Base-by-base conservation (phyloP, 2,329 filamentous ascomycete species). In the Aspergillus neotritici region DNA sequence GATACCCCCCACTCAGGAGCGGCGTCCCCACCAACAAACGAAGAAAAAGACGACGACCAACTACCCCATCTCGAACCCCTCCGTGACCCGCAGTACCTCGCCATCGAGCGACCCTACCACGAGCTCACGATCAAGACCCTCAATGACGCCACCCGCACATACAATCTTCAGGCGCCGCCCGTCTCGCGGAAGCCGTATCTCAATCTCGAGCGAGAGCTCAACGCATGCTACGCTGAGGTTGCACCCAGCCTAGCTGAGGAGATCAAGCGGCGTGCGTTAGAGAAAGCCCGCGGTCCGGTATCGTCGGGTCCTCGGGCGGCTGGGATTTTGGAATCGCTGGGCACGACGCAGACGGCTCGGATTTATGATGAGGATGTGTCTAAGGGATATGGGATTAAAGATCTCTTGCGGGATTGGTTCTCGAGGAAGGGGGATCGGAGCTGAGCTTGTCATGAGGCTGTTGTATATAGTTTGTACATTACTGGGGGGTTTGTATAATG, bases 141-240 rank as follows among this genome's bases (percentile, higher is more conserved):
- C 43, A 97, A 97, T 66, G 66, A 70, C 25, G 74, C 94, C 37
- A 84, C 88, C 6, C 80, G 93, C 17, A 86, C 86, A 11, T 98
- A 98, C 72, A 97, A 97, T 57, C 78, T 97, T 3, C 91, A 94
- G 82, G 91, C 93, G 0, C 93, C 93, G 0, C 84, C 88, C 42
- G 75, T 95, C 2, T 90, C 91, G 2, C 94, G 93, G 68, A 95
- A 95, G 65, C 87, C 91, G 0, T 97, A 97, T 65, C 89, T 88
- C 60, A 83, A 76, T 2, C 78, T 97, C 6, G 80, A 89, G 34
- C 80, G 91, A 37, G 93, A 98, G 67, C 74, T 97, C 12, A 76
- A 75, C 25, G 74, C 79, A 3, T 96, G 90, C 62, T 97, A 83
- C 60, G 85, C 88, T 1, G 90, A 95, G 47, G 83, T 94, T 1